These are phyloP conservation scores for Maudiozyma humilis DNA, from an alignment of 1,139 yeast genomes.

Conservation along the genomic window DNA sequence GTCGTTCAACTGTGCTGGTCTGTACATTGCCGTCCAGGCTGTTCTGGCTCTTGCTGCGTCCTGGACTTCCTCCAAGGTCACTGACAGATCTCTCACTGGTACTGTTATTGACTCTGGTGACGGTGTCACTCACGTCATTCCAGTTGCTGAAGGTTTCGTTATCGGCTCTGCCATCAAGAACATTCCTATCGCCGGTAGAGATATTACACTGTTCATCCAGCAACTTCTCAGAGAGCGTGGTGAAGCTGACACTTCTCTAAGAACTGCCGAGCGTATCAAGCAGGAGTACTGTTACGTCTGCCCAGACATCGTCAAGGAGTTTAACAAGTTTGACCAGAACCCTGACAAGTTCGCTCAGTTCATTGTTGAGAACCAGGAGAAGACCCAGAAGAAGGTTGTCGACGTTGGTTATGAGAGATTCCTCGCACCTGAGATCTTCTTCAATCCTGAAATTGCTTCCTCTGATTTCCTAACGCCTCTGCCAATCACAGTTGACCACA, in stretches of 20 bases:
- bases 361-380: slow-evolving; percentile 74
- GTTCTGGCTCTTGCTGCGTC: slow-evolving; percentile 97
- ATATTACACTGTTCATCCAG: slow-evolving; percentile 89
- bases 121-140: slow-evolving; percentile 97
- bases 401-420: slow-evolving; percentile 97
- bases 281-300: slow-evolving; percentile 95
- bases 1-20: slow-evolving; percentile 95
- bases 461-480: slow-evolving; percentile 93
- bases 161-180: slow-evolving; percentile 95
- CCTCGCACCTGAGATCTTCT: slow-evolving; percentile 96
- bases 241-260: slow-evolving; percentile 84
- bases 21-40: slow-evolving; percentile 97
- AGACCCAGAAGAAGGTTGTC: slow-evolving; percentile 54
- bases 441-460: slow-evolving; percentile 94
- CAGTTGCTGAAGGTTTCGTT: slow-evolving; percentile 98
- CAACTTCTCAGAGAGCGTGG: slow-evolving; percentile 92
- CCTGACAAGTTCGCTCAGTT: slow-evolving; percentile 92
- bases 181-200: slow-evolving; percentile 97
- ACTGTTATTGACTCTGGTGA: slow-evolving; percentile 97
- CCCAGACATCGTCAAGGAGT: slow-evolving; percentile 95
- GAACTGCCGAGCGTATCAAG: slow-evolving; percentile 93
- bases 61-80: slow-evolving; percentile 95
- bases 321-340: slow-evolving; percentile 86
- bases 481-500: slow-evolving; percentile 90
- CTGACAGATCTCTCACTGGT: slow-evolving; percentile 92